Percentiles rank a stretch among this genome's conserved stretches.
phyloP scores from a whole-genome alignment of 2,329 filamentous ascomycete genomes.

The Neopestalotiopsis clavispora region DNA sequence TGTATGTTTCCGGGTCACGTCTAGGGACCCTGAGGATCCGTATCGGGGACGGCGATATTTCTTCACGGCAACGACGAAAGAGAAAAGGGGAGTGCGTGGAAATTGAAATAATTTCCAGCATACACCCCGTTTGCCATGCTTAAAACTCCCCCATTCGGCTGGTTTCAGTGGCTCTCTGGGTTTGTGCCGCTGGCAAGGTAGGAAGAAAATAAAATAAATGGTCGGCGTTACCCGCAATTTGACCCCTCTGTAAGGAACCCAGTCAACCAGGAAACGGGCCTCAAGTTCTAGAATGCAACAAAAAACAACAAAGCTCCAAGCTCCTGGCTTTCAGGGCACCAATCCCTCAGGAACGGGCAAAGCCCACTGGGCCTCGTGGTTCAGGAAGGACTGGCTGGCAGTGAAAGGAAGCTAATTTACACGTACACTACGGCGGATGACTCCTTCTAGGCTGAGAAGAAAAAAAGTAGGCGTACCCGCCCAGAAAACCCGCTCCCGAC shows the following conservation, averaged over 20 bases:
- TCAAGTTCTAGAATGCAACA: not conserved
- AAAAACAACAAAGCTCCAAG: not conserved
- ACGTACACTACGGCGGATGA: not conserved
- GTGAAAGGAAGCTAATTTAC: not conserved
- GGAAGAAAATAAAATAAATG: not conserved
- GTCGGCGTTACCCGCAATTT: conserved; percentile 1
- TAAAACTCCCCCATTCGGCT: not conserved
- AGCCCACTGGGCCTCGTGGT: too few species aligned
- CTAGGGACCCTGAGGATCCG: too few species aligned
- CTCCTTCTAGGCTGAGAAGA: not conserved
- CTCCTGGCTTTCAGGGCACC: not conserved
- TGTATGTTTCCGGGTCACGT: not conserved
- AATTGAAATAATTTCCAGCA: not conserved
- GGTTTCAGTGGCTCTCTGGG: not conserved
- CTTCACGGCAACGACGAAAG: not conserved
- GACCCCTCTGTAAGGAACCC: not conserved
- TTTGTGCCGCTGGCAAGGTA: not conserved
- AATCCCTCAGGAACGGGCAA: too few species aligned
- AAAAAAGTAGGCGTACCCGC: not conserved
- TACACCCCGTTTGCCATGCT: not conserved
- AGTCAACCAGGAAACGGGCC: not conserved
- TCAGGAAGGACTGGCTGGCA: too few species aligned
- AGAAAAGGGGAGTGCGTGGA: not conserved
- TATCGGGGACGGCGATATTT: not conserved
- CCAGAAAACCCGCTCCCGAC: not conserved